Evolutionary conservation across 1,284 basidiomycete species (phyloP), one percentile per base, ranked within the genome.

Genomic region (Marasmius fiardii): DNA sequence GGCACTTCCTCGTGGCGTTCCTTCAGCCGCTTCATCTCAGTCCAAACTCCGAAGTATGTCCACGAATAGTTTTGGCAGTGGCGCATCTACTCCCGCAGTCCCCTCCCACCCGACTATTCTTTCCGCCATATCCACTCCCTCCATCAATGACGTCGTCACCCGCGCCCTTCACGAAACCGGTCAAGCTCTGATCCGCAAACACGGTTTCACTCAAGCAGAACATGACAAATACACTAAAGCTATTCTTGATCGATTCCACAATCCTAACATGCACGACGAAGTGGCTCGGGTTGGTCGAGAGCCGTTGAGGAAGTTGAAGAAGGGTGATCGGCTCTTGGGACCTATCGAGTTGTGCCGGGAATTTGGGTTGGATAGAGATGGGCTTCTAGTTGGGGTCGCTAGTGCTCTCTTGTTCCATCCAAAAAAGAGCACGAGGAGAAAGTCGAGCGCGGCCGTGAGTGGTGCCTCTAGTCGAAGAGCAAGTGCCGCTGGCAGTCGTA

Each of bases 291-390:
- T 75, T 5, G 72, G 70, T 1, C 65, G 72, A 18, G 67, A 74
- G 62, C 74, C 74, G 14, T 56, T 73, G 54, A 67, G 73, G 37
- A 75, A 75, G 65, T 66, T 74, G 16, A 67, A 63, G 24, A 60
- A 57, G 47, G 64, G 64, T 3, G 74, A 75, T 50, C 63, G 73
- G 3, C 61, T 75, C 24, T 61, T 75, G 0, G 73, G 73, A 10
- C 73, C 74, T 5, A 64, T 65, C 34, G 61, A 62, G 20, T 70
- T 74, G 68, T 72, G 71, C 58, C 61, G 61, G 41, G 67, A 68
- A 54, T 68, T 66, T 49, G 67, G 60, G 14, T 58, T 75, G 1
- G 63, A 66, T 3, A 62, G 66, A 39, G 66, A 65, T 20, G 62
- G 71, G 47, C 62, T 75, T 14, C 62, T 69, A 21, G 64, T 61